These are phyloP conservation scores for Panus rudis DNA, from an alignment of 768 basidiomycete genomes.

Conservation along the genomic window DNA sequence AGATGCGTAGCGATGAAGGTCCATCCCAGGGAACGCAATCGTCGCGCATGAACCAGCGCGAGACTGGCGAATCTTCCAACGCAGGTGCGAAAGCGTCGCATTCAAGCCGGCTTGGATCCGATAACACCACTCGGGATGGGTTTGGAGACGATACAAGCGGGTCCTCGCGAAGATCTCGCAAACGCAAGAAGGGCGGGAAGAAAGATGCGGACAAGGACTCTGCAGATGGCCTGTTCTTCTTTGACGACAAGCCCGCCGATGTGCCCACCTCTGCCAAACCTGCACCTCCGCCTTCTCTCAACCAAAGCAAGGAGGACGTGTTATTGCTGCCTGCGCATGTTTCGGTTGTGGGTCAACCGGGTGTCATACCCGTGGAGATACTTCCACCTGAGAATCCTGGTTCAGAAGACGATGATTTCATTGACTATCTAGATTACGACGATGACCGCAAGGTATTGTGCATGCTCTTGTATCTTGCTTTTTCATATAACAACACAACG, in stretches of 20 bases:
- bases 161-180: too few relatives aligned
- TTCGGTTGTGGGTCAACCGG: slow-evolving; percentile 30
- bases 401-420: slow-evolving; percentile 55
- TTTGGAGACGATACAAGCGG: too few relatives aligned
- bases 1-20: too few relatives aligned
- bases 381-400: slow-evolving; percentile 32
- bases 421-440: slow-evolving; percentile 75
- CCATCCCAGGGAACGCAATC: too few relatives aligned
- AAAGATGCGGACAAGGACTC: too few relatives aligned
- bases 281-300: slow-evolving; percentile 2
- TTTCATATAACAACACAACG: neutral
- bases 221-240: slow-evolving; percentile 33
- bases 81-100: too few relatives aligned
- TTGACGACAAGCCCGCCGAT: slow-evolving; percentile 40
- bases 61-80: too few relatives aligned
- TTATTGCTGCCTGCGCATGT: slow-evolving; percentile 70
- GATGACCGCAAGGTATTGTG: slow-evolving; percentile 45
- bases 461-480: neutral
- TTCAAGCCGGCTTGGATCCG: slow-evolving; percentile 1
- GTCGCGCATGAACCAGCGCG: too few relatives aligned
- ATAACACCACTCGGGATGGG: neutral
- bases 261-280: slow-evolving; percentile 21
- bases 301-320: slow-evolving; percentile 5
- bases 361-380: slow-evolving; percentile 34
- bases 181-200: too few relatives aligned